A percentile compares a stretch with the other conserved stretches of the same genome.
Conservation (phyloP, 352 stramenopile species). For the Pythium utonaiense region DNA sequence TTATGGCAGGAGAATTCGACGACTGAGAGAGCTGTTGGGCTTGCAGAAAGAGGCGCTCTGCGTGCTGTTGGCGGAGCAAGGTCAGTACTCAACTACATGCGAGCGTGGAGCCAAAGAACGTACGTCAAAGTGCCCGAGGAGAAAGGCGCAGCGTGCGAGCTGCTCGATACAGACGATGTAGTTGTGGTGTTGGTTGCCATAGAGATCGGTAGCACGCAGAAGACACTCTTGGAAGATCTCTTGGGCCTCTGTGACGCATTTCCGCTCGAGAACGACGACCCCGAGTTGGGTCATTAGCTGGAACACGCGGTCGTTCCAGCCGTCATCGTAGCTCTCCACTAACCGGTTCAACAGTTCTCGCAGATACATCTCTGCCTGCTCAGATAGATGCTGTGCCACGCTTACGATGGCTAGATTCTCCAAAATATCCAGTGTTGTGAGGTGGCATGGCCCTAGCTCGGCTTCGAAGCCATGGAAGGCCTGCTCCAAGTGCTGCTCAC, state of each 20-base stretch:
- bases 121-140: slow-evolving; percentile 52
- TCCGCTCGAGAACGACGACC: slow-evolving; percentile 38
- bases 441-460: not conserved
- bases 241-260: slow-evolving; percentile 36
- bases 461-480: slow-evolving; percentile 26
- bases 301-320: slow-evolving; percentile 49
- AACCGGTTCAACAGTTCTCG: slow-evolving; percentile 29
- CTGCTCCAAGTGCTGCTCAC: slow-evolving; percentile 33
- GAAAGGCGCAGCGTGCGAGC: slow-evolving; percentile 53
- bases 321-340: slow-evolving; percentile 34
- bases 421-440: slow-evolving; percentile 20
- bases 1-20: too few species aligned
- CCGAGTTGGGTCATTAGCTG: slow-evolving; percentile 34
- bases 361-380: slow-evolving; percentile 28
- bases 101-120: not conserved
- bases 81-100: not conserved
- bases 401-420: slow-evolving; percentile 53
- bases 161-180: slow-evolving; percentile 38
- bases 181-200: slow-evolving; percentile 19
- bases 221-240: slow-evolving; percentile 37
- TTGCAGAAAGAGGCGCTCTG: slow-evolving; percentile 40
- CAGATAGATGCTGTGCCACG: slow-evolving; percentile 7
- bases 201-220: slow-evolving; percentile 22
- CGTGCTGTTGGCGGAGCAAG: slow-evolving; percentile 18
- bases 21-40: slow-evolving; percentile 27